A percentile compares a stretch with the other conserved stretches of the same genome.
These are phyloP conservation scores for Juglanconis juglandina DNA, from an alignment of 2,329 filamentous ascomycete species.

Conservation along the genomic window DNA sequence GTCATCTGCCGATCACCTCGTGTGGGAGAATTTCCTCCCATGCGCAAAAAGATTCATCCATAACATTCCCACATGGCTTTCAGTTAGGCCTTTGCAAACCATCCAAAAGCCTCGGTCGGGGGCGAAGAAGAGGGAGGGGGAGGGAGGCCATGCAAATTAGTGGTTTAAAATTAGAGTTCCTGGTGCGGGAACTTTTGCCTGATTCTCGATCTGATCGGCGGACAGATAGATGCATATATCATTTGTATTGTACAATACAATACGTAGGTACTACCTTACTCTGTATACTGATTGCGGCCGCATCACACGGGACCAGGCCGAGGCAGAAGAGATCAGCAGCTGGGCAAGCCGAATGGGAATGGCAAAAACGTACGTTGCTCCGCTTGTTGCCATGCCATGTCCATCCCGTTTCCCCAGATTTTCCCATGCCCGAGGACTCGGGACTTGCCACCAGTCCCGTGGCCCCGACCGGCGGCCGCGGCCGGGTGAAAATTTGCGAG, in stretches of 20 bases:
- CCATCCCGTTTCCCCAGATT: background rate
- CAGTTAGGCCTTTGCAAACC: background rate
- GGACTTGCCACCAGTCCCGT: slow-evolving; percentile 3
- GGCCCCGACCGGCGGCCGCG: slow-evolving; percentile 1
- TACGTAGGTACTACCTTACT: too few relatives aligned
- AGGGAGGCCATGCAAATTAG: too few relatives aligned
- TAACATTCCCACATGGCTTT: background rate
- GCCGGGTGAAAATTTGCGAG: background rate
- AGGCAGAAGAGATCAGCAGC: background rate
- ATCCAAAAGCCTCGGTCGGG: background rate
- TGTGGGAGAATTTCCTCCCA: background rate
- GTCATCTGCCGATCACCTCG: slow-evolving; percentile 7
- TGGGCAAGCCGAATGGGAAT: background rate
- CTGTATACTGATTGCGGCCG: too few relatives aligned
- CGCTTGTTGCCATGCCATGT: background rate
- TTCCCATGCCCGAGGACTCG: slow-evolving; percentile 1
- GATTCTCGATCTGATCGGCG: background rate
- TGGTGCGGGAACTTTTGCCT: background rate
- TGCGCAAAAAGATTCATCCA: background rate
- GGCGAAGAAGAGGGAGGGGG: too few relatives aligned
- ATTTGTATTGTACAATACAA: background rate
- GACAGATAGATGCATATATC: background rate
- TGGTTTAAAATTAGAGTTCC: background rate
- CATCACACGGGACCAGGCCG: background rate
- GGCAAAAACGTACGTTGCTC: background rate